phyloP scores from a whole-genome alignment of 768 basidiomycete species.

The Kwoniella botswanensis region DNA sequence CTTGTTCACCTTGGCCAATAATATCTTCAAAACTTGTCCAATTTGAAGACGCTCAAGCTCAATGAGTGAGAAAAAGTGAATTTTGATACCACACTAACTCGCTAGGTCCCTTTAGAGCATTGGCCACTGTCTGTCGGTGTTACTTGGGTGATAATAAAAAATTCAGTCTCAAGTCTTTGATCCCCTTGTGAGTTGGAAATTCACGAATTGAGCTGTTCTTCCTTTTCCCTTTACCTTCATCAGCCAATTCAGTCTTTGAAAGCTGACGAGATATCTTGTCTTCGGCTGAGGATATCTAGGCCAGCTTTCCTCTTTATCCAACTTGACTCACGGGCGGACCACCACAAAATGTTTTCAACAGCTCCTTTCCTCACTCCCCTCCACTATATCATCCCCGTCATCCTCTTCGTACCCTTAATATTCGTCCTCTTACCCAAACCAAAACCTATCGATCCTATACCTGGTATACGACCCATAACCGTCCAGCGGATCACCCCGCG shows the following conservation, averaged over 20 bases:
- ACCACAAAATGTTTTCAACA: not conserved
- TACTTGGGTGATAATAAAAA: not conserved
- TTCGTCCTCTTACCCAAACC: slow-evolving; percentile 30
- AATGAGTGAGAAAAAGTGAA: not conserved
- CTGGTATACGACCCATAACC: slow-evolving; percentile 50
- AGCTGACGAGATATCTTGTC: not conserved
- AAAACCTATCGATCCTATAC: slow-evolving; percentile 26
- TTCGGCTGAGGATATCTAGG: not conserved
- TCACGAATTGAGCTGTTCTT: not conserved
- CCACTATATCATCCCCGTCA: slow-evolving; percentile 39
- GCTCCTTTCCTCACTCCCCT: slow-evolving; percentile 28
- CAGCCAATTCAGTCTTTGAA: not conserved
- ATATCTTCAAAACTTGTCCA: too few relatives aligned
- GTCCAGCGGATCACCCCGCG: slow-evolving; percentile 74
- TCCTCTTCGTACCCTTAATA: slow-evolving; percentile 43
- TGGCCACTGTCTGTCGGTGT: not conserved
- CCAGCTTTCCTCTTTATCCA: not conserved
- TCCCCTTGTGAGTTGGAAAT: not conserved
- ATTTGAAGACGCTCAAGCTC: not conserved
- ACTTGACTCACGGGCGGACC: not conserved
- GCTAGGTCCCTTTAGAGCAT: not conserved
- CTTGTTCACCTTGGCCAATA: not conserved
- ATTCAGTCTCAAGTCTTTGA: too few relatives aligned
- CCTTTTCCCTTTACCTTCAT: not conserved
- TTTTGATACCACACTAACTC: not conserved